Base-by-base conservation (phyloP, 352 stramenopile genomes). In the Aphanomyces euteiches region DNA sequence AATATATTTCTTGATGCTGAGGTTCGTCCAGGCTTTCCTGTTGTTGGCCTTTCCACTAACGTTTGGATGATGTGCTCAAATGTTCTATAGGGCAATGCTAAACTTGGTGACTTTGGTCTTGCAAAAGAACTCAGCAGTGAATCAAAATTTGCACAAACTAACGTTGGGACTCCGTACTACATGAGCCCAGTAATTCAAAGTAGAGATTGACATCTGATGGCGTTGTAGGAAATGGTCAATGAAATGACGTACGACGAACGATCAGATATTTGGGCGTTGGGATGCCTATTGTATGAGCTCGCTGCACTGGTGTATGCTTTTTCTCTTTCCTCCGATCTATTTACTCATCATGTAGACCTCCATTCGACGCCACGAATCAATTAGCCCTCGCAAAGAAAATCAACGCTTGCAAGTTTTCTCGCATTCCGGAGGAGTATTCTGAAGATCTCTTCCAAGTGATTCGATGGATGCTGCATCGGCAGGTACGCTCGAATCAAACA, bases 151-250 rank as follows among this genome's bases (percentile, higher is more conserved):
- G 90, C 90, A 47, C 86, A 93, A 71, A 97, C 90, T 13, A 95
- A 96, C 56, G 90, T 97, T 21, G 91, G 91, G 40, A 97, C 91
- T 17, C 91, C 91, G 47, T 97, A 97, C 78, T 97, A 97, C 80
- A 96, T 97, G 90, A 95, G 84, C 50, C 87, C 87, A 1, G 64
- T 70, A 61, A 43, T 13, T 12, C 34, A 15, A 13, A 40, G 40
- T 28, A 15, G 19, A 28, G 28, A 28, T 28, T 28, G 28, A 28
- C 28, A 28, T 28, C 28, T 28, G 28, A 28, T 28, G 28, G 28
- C 28, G 17, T 19, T 12, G 17, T 36, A 70, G 56, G 88, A 96
- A 73, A 93, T 96, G 85, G 88, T 97, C 60, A 96, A 96, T 70
- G 89, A 96, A 69, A 95, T 93, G 83, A 93, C 88, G 19, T 97